Base-by-base conservation (phyloP, 805 yeast genomes). In the Jamesozyma jinghongensis region DNA sequence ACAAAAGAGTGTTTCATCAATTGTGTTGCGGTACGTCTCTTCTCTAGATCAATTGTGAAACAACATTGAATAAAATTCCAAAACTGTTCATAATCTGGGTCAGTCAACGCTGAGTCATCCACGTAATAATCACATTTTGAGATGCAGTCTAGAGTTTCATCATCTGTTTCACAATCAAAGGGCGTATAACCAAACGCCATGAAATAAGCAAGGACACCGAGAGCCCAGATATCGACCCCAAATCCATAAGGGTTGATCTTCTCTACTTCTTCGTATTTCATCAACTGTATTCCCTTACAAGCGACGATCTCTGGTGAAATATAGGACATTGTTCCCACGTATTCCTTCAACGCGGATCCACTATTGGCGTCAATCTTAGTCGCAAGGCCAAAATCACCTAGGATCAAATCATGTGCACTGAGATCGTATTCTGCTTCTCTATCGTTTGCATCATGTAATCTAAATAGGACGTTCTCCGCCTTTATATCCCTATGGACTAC, bases 121-220 rank as follows among this genome's bases (percentile, higher is more conserved):
- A 76, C 77, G 41, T 66, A 63, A 51, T 67, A 79, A 44, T 81
- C 81, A n/a, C 71, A 77, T 12, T 56, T 64, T 18, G 54, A 42
- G n/a, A 81, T 80, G 28, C 85, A 83, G 32, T 75, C 70, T 50
- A 71, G 68, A 11, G 86, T 84, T 52, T 81, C 87, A 1, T 70
- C 71, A 31, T 79, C 79, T 5, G 76, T 71, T 38, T 81, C 87
- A 47, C 87, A 75, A 51, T 81, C 88, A 57, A 81, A 81, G 1
- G 90, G 90, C 62, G 81, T 75, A 54, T 80, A 82, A 2, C 88
- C 88, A 45, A 81, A 71, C 13, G 79, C 68, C 71, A 81, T 71
- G 50, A 81, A 81, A 56, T 81, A 82, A 2, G 80, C 70, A 27
- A 80, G 64, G 2, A 81, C 86, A 2, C 88, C 90, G 20, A 81